Base-by-base conservation (phyloP, 495 filamentous ascomycete species). In the Podospora pseudoanserina region DNA sequence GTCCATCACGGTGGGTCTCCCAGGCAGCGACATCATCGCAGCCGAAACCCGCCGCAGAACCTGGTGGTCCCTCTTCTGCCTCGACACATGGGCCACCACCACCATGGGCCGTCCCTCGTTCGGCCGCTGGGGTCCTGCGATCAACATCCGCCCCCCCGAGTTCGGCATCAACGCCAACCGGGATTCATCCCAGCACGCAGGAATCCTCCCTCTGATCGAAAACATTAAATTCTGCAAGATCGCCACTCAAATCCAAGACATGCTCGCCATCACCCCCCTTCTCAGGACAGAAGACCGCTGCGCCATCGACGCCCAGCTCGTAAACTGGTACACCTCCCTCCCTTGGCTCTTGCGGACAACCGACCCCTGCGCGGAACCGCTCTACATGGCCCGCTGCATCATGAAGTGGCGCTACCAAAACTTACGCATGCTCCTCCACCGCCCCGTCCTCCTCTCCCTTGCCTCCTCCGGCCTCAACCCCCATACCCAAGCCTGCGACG, bases 391-490 rank as follows among this genome's bases (percentile, higher is more conserved):
- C 0, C 83, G 90, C 65, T 87, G 87, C 64, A 86, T 93, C 72
- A 93, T 92, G 89, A 89, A 91, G 74, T 94, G 91, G 91, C 85
- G 90, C 18, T 93, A 90, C 76, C 86, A 89, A 74, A 92, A 91
- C 71, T 85, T 91, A 65, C 88, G 91, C 65, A 91, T 93, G 79
- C 85, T 93, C 1, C 86, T 93, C n/a, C 88, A 92, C 74, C 86
- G 91, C 1, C 91, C 91, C 0, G 88, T 89, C 0, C 82, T 94
- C 5, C 84, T 94, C 4, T 89, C 86, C 71, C 85, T 90, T 3
- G 90, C 90, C 6, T 87, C 90, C 73, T 88, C 87, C 11, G 86
- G 88, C 15, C 84, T 85, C 7, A 83, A 85, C 32, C 76, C 76
- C 15, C 77, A 79, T 68, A 87, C 86, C 49, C 84, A 87, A 63